Evolutionary conservation across 1,284 basidiomycete genomes (phyloP).

Genomic region (Rhodotorula sp.): DNA sequence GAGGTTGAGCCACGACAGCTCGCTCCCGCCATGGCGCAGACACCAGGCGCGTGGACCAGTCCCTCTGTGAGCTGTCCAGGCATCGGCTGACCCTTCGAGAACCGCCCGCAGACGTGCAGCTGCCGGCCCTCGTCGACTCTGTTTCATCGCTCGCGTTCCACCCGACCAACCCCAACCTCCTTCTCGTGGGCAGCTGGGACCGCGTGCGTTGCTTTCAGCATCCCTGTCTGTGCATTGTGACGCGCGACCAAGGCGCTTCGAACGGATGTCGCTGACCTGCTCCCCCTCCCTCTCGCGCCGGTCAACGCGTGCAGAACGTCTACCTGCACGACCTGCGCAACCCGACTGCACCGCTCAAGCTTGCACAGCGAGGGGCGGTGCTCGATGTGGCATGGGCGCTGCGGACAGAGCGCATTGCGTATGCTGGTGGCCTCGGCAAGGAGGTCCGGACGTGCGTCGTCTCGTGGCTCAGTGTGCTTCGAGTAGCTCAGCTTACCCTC

Average conservation of each 20-base stretch:
- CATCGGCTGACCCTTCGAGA: background rate
- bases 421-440: conserved; percentile 54
- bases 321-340: conserved; percentile 50
- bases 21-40: background rate
- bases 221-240: rapidly evolving
- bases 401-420: conserved; percentile 42
- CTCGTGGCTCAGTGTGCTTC: conserved; percentile 43
- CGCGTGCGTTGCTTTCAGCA: conserved; percentile 60
- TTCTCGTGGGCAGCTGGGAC: conserved; percentile 85
- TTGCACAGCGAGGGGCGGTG: conserved; percentile 50
- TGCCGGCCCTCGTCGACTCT: conserved; percentile 74
- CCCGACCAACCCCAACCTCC: conserved; percentile 70
- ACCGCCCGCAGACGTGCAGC: conserved; percentile 22
- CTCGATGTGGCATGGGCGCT: conserved; percentile 51
- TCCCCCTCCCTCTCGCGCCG: background rate
- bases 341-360: conserved; percentile 49
- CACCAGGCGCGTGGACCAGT: background rate
- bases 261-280: background rate
- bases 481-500: too few relatives aligned
- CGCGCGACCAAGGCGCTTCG: background rate
- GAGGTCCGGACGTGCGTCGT: conserved; percentile 57
- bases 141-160: conserved; percentile 78
- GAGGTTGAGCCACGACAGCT: background rate
- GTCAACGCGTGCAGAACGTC: conserved; percentile 46
- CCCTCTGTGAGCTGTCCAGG: too few relatives aligned